Conservation (phyloP, 345 rosid genomes). For the Eucalyptus grandis region DNA sequence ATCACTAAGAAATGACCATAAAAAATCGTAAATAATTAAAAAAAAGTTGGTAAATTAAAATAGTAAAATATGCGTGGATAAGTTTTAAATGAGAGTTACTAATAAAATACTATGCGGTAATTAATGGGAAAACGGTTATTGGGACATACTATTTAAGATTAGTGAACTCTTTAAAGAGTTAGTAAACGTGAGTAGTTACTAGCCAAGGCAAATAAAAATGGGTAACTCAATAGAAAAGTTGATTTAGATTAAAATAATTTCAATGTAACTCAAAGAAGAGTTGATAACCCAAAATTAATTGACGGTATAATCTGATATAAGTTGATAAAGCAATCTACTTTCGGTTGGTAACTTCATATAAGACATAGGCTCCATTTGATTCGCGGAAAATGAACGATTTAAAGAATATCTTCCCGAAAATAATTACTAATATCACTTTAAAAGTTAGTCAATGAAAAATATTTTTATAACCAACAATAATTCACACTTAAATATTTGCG, state of each 20-base stretch:
- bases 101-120: neutral
- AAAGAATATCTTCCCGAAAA: fast-evolving
- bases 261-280: neutral
- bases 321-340: neutral
- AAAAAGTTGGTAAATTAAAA: neutral
- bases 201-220: neutral
- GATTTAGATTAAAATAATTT: neutral
- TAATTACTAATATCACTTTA: no score
- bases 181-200: neutral
- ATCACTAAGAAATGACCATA: neutral
- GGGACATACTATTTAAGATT: neutral
- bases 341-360: neutral
- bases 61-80: neutral
- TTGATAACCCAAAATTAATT: neutral
- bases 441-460: no score
- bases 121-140: neutral
- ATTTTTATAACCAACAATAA: no score
- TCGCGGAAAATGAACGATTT: no score
- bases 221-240: neutral
- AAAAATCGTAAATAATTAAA: neutral
- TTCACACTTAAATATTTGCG: no score
- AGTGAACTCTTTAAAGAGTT: neutral
- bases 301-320: neutral
- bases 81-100: neutral
- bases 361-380: neutral